A percentile compares a stretch with the other conserved stretches of the same genome.
These are phyloP conservation scores for Medicago lupulina DNA, from an alignment of 306 rosid genomes.

Conservation along the genomic window DNA sequence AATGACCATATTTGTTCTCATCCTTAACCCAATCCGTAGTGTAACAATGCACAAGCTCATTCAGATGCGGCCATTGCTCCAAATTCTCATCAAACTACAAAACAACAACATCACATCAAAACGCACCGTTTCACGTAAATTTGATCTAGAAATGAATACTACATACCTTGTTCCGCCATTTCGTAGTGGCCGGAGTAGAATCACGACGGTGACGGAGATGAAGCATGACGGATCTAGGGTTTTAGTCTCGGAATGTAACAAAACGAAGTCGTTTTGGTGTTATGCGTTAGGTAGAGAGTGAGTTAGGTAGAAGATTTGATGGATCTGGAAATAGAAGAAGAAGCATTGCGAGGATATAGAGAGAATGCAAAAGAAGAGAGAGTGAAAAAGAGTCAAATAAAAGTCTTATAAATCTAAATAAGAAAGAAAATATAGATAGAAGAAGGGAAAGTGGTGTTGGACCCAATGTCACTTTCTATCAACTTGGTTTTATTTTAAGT, in stretches of 20 bases:
- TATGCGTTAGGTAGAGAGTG: slow-evolving; percentile 28
- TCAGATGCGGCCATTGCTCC: slow-evolving; percentile 99
- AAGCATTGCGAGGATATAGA: slow-evolving; percentile 30
- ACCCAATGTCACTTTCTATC: slow-evolving; percentile 53
- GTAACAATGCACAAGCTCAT: slow-evolving; percentile 92
- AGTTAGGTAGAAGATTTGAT: slow-evolving; percentile 53
- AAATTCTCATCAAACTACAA: slow-evolving; percentile 87
- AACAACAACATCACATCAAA: neutral
- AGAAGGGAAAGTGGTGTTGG: slow-evolving; percentile 38
- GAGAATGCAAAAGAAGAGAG: slow-evolving; percentile 18
- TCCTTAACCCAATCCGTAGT: slow-evolving; percentile 96
- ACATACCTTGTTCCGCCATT: slow-evolving; percentile 88
- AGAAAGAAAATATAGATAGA: slow-evolving; percentile 40
- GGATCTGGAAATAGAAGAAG: slow-evolving; percentile 64
- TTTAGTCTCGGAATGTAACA: slow-evolving; percentile 15
- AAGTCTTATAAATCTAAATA: slow-evolving; percentile 66
- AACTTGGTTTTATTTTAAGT: slow-evolving; percentile 8
- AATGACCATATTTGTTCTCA: slow-evolving; percentile 94
- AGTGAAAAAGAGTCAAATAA: slow-evolving; percentile 58
- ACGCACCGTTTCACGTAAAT: neutral
- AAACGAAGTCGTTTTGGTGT: slow-evolving; percentile 17
- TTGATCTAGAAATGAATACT: neutral
- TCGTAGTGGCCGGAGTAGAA: slow-evolving; percentile 75
- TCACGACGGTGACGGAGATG: slow-evolving; percentile 97
- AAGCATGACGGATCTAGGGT: slow-evolving; percentile 97